Base-by-base conservation (phyloP, 192 early-diverging fungal species). In the Backusella mclennaniae region DNA sequence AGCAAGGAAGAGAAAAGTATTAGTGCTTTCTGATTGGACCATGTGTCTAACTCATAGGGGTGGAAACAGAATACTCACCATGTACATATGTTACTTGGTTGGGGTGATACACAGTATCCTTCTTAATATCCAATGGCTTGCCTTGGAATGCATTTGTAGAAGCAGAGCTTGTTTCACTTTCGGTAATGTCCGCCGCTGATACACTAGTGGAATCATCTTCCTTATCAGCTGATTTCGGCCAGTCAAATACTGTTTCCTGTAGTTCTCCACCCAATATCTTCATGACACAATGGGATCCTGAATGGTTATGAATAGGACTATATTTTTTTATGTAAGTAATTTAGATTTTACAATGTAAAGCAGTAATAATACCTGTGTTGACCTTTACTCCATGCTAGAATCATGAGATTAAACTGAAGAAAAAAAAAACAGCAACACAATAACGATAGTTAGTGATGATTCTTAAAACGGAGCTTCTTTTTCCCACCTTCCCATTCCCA, bases 291-390 rank as follows among this genome's bases (percentile, higher is more conserved):
- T 98, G 96, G 31, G 94, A 90, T 29, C 90, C 89, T 8, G 94
- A 84, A 74, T 98, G 96, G 84, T 96, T 95, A 79, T 98, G 96
- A 76, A 98, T 95, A 17, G 96, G 91, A 74, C 94, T 94, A 70
- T 3, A 33, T 33, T 33, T 33, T n/a, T 49, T 49, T 66, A 66
- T 29, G 33, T 73, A 71, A 39, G 67, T 73, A 71, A 41, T 41
- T 12, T 35, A 77, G 11, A 29, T 29, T 46, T 44, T 21, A 21
- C 17, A 81, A 35, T 3, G 72, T n/a, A 19, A 19, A 67, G 8
- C 26, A 42, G 35, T 12, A 21, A 23, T 52, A 71, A 83, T 83
- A 86, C 89, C 87, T 89, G 69, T 82, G 78, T 67, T 90, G 87
- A 39, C 87, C 90, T 39, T 89, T 87, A 26, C 89, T 90, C 96